Base-by-base conservation (phyloP, 768 basidiomycete species). In the Lactarius indigo region DNA sequence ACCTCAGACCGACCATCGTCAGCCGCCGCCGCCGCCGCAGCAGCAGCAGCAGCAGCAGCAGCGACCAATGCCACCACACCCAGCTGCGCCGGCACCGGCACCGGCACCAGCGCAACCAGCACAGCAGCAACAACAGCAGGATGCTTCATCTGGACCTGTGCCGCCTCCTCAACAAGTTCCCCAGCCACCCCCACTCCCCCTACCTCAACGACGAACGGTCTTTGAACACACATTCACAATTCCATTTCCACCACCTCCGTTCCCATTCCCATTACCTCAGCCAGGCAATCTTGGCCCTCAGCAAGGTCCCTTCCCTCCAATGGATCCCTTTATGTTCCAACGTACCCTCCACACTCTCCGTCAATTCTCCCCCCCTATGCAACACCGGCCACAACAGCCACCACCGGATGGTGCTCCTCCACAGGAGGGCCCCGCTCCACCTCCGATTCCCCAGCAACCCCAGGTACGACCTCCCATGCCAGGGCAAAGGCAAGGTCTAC, bases 171-270 rank as follows among this genome's bases (percentile, higher is more conserved):
- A 66, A 50, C 60, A 57, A 54, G 28, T 30, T 8, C 20, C 65
- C 44, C 65, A 44, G 28, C 42, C n/a, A 12, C 55, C 31, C 20
- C 23, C 35, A 17, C 47, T n/a, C 26, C 61, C 57, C 8, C 57
- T 31, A 28, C 41, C 55, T 2, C 42, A 8, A 15, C 52, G 62
- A 31, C 61, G 66, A 42, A 67, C 66, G 1, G 55, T 67, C n/a
- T 67, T 67, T 23, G 66, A 67, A 10, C 66, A 67, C 13, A 67
- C 66, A 3, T 67, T 67, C 15, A 55, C 66, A 15, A 63, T 67
- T 44, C 66, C 66, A 18, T 42, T 63, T 20, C 31, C 61, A 12
- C 31, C 57, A 2, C 57, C 57, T 1, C n/a, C 31, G 5, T 66
- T 66, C 39, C 65, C 61, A 6, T 30, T 50, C 30, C 37, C 50